Evolutionary conservation across 2,329 filamentous ascomycete species (phyloP).

Genomic region (Emergomyces pasteurianus): DNA sequence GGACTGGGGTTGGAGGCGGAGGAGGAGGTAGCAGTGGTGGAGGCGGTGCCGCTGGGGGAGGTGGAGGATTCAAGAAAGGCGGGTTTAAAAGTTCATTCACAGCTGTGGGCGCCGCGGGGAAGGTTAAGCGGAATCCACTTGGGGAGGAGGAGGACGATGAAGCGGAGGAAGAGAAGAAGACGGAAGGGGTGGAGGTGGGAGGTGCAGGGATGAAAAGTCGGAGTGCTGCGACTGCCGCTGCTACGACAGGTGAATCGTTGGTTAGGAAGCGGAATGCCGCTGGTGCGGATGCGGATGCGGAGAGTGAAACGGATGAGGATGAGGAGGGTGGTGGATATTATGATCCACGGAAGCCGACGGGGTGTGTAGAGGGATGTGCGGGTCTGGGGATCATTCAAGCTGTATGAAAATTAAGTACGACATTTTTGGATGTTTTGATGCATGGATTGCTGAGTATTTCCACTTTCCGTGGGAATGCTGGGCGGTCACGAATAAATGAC

Average conservation of each 20-base stretch:
- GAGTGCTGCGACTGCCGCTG: constrained; percentile 6
- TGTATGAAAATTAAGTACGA: neutral
- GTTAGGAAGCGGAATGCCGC: constrained; percentile 6
- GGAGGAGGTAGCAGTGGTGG: constrained; percentile 28
- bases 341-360: constrained; percentile 41
- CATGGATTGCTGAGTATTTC: neutral
- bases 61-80: constrained; percentile 58
- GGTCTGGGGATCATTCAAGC: constrained; percentile 8
- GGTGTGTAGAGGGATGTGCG: constrained; percentile 32
- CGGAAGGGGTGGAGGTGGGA: constrained; percentile 18
- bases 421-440: neutral
- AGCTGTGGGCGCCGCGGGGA: constrained; percentile 26
- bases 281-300: constrained; percentile 52
- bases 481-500: neutral
- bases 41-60: constrained; percentile 16
- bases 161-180: constrained; percentile 30
- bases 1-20: constrained; percentile 11
- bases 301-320: constrained; percentile 59
- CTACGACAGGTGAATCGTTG: neutral
- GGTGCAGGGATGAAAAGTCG: constrained; percentile 14
- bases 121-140: constrained; percentile 31
- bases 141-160: constrained; percentile 33
- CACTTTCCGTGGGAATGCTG: neutral
- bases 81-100: constrained; percentile 71
- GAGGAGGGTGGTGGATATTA: constrained; percentile 35